Percentiles rank a stretch among this genome's conserved stretches.
phyloP scores from a whole-genome alignment of 2,329 filamentous ascomycete genomes.

The Graphiopsis chlorocephala region DNA sequence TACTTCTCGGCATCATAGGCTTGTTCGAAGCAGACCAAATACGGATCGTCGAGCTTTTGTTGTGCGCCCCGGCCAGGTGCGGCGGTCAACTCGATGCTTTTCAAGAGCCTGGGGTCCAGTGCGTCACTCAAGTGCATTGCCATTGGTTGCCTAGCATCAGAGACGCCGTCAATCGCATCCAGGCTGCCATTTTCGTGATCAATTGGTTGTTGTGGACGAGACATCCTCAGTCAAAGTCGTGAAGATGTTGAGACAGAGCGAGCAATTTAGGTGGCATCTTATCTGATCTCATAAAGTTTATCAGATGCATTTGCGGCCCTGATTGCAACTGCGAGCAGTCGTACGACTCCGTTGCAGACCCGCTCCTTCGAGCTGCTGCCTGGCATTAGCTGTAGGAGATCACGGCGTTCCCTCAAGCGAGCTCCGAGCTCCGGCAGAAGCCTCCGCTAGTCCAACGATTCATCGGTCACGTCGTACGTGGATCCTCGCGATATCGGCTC shows the following conservation, averaged over 20 bases:
- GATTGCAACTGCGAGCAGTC: neutral
- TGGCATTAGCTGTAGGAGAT: neutral
- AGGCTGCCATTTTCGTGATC: too few relatives aligned
- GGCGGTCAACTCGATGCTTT: neutral
- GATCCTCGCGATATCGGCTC: too few relatives aligned
- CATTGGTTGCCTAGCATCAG: too few relatives aligned
- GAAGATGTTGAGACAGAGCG: neutral
- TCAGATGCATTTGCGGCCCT: neutral
- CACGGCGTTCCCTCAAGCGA: too few relatives aligned
- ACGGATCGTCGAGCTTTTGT: neutral
- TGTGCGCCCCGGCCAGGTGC: too few relatives aligned
- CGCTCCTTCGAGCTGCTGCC: neutral
- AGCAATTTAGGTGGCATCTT: neutral
- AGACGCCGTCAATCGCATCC: too few relatives aligned
- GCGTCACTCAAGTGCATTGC: neutral
- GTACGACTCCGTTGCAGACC: neutral
- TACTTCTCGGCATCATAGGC: neutral
- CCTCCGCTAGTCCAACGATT: neutral
- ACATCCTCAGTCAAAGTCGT: neutral
- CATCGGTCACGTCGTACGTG: too few relatives aligned
- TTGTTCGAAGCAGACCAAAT: neutral
- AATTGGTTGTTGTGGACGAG: neutral
- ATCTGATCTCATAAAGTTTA: neutral
- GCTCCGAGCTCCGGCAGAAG: neutral
- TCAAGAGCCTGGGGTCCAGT: neutral